phyloP scores from a whole-genome alignment of 805 yeast species.

The Starmerella khaoyaiensis region DNA sequence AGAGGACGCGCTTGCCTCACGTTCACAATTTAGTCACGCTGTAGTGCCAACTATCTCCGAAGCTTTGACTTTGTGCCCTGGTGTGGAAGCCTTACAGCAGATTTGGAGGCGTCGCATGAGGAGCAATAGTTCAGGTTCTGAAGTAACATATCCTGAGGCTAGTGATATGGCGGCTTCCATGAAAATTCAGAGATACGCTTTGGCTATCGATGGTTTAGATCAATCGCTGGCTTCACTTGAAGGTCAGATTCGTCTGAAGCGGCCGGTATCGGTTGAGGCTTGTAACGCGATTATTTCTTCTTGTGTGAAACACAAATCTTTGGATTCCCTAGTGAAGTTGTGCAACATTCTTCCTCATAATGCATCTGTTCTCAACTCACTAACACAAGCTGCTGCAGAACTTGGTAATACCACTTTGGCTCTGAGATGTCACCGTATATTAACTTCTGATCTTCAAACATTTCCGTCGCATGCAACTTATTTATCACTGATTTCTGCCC shows the following conservation, averaged over 20 bases:
- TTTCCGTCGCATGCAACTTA: slow-evolving; percentile 10
- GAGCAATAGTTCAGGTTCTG: background rate
- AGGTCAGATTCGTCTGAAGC: slow-evolving; percentile 8
- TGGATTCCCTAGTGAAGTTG: slow-evolving; percentile 1
- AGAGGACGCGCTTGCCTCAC: slow-evolving; percentile 10
- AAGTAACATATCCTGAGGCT: too few relatives aligned
- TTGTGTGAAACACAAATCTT: slow-evolving; percentile 1
- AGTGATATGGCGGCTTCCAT: slow-evolving; percentile 10
- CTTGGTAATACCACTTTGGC: slow-evolving; percentile 5
- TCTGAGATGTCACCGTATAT: background rate
- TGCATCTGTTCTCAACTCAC: slow-evolving; percentile 3
- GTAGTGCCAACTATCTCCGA: slow-evolving; percentile 8
- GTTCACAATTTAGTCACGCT: background rate
- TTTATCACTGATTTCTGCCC: slow-evolving; percentile 6
- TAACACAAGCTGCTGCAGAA: slow-evolving; percentile 4
- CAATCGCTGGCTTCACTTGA: slow-evolving; percentile 14
- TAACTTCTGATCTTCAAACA: slow-evolving; percentile 2
- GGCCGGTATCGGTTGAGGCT: slow-evolving; percentile 9
- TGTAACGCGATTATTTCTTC: slow-evolving; percentile 11
- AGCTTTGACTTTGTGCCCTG: slow-evolving; percentile 4
- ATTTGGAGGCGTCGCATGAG: slow-evolving; percentile 1
- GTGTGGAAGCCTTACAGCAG: background rate
- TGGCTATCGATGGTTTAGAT: slow-evolving; percentile 17
- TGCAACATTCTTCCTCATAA: slow-evolving; percentile 1
- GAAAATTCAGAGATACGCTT: slow-evolving; percentile 14